phyloP scores from a whole-genome alignment of 2,329 filamentous ascomycete genomes.

The Fusarium liriodendri region DNA sequence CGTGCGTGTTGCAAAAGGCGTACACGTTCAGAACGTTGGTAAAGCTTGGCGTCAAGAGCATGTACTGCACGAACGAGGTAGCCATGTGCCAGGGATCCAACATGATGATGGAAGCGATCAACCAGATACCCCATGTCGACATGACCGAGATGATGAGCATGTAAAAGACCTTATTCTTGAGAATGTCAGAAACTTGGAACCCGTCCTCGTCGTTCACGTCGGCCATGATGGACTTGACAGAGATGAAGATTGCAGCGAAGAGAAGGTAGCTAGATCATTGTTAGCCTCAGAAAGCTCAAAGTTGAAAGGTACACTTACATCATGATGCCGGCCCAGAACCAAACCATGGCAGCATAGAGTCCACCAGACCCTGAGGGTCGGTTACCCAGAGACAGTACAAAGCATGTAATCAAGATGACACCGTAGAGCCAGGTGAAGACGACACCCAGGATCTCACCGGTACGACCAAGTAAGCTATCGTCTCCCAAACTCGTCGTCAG shows the following conservation, averaged over 20 bases:
- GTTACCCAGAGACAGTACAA: constrained; percentile 94
- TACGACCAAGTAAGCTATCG: constrained; percentile 75
- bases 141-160: constrained; percentile 92
- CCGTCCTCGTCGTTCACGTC: constrained; percentile 70
- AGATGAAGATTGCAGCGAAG: constrained; percentile 95
- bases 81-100: constrained; percentile 99
- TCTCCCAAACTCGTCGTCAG: constrained; percentile 86
- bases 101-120: constrained; percentile 91
- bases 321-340: constrained; percentile 98
- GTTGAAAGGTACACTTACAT: constrained; percentile 64
- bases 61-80: constrained; percentile 94
- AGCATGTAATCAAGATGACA: constrained; percentile 90
- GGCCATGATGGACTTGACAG: constrained; percentile 83
- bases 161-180: constrained; percentile 90
- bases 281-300: constrained; percentile 34
- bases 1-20: constrained; percentile 74
- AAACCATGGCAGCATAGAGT: constrained; percentile 97
- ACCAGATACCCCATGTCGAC: constrained; percentile 93
- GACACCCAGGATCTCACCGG: constrained; percentile 84
- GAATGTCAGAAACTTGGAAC: constrained; percentile 79
- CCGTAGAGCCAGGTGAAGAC: constrained; percentile 98
- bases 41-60: constrained; percentile 94
- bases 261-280: constrained; percentile 75
- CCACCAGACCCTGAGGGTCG: constrained; percentile 92
- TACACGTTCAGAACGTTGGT: constrained; percentile 99